A percentile compares a stretch with the other conserved stretches of the same genome.
Conservation (phyloP, 1,284 basidiomycete genomes). For the Sphagnurus paluster region DNA sequence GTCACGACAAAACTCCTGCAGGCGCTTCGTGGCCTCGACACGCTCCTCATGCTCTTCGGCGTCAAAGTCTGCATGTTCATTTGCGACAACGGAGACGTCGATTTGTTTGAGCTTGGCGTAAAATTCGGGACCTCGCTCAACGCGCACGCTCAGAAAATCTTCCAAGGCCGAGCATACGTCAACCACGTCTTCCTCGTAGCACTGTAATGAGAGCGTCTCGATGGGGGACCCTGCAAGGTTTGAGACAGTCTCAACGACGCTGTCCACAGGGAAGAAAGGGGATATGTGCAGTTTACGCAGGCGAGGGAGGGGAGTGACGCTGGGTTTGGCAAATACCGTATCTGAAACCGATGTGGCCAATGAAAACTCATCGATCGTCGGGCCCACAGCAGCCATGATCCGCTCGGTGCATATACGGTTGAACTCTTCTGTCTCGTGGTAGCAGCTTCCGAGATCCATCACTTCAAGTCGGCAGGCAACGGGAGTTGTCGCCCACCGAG, state of each 20-base stretch:
- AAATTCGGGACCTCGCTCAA: slow-evolving; percentile 46
- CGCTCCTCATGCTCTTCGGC: slow-evolving; percentile 34
- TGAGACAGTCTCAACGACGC: slow-evolving; percentile 57
- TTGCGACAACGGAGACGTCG: slow-evolving; percentile 38
- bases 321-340: slow-evolving; percentile 43
- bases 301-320: slow-evolving; percentile 48
- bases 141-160: slow-evolving; percentile 53
- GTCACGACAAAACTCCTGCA: slow-evolving; percentile 44
- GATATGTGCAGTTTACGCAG: slow-evolving; percentile 59
- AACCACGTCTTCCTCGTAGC: slow-evolving; percentile 59
- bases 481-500: slow-evolving; percentile 49
- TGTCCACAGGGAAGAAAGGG: slow-evolving; percentile 61
- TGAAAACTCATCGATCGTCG: slow-evolving; percentile 52
- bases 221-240: slow-evolving; percentile 62
- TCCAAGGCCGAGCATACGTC: slow-evolving; percentile 57
- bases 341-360: slow-evolving; percentile 51
- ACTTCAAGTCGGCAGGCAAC: slow-evolving; percentile 52
- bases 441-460: slow-evolving; percentile 61
- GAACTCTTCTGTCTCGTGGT: slow-evolving; percentile 50
- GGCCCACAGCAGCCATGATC: slow-evolving; percentile 58
- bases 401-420: slow-evolving; percentile 56
- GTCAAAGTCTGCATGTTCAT: slow-evolving; percentile 23
- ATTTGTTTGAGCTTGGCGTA: slow-evolving; percentile 42
- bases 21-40: slow-evolving; percentile 33
- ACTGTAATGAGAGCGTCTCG: slow-evolving; percentile 55